These are phyloP conservation scores for Dryadomyces quercus-mongolicae DNA, from an alignment of 2,329 filamentous ascomycete species.

Conservation along the genomic window DNA sequence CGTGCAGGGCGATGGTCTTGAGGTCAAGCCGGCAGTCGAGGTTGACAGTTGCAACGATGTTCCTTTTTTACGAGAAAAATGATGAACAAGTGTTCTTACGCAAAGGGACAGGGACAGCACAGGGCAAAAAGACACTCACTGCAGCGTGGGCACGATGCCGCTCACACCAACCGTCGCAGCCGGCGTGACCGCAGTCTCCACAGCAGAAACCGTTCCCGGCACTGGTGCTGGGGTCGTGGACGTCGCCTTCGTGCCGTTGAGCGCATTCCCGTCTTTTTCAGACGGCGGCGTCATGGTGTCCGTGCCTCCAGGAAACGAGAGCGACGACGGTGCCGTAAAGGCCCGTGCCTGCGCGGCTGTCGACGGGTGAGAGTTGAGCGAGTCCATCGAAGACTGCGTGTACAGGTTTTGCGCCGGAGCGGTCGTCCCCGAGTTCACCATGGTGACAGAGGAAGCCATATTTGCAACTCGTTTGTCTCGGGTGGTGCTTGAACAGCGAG, in stretches of 20 bases:
- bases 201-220: slow-evolving; percentile 8
- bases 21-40: slow-evolving; percentile 94
- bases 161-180: slow-evolving; percentile 79
- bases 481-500: not conserved
- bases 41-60: slow-evolving; percentile 99
- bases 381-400: slow-evolving; percentile 51
- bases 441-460: slow-evolving; percentile 11
- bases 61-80: slow-evolving; percentile 45
- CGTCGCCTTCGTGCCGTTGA: slow-evolving; percentile 10
- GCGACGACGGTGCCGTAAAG: slow-evolving; percentile 83
- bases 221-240: slow-evolving; percentile 7
- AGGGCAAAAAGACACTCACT: slow-evolving; percentile 61
- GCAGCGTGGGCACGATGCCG: slow-evolving; percentile 85
- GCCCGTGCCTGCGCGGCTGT: slow-evolving; percentile 90
- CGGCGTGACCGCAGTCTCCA: slow-evolving; percentile 51
- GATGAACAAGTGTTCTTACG: slow-evolving; percentile 13
- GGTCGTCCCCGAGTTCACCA: slow-evolving; percentile 7
- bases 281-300: slow-evolving; percentile 12
- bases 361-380: slow-evolving; percentile 81
- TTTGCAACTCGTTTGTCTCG: not conserved
- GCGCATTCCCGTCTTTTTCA: slow-evolving; percentile 12
- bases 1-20: slow-evolving; percentile 98
- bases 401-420: slow-evolving; percentile 11
- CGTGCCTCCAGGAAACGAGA: slow-evolving; percentile 66
- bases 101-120: not conserved